phyloP scores from a whole-genome alignment of 2,329 filamentous ascomycete species.

The Sclerotinia subarctica region DNA sequence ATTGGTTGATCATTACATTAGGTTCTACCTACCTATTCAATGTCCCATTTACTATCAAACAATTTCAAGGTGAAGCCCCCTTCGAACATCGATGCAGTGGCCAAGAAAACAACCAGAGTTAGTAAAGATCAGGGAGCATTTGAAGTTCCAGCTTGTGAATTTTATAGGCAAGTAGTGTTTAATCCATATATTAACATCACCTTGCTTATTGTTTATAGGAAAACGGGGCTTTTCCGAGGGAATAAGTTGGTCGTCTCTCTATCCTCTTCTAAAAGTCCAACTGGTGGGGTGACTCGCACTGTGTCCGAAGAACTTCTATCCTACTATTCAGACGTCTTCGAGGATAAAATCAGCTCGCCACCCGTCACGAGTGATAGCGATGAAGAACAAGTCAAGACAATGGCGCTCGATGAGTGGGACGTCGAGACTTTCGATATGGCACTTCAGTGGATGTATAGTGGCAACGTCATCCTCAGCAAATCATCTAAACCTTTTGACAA shows the following conservation, averaged over 20 bases:
- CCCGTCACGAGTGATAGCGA: no score
- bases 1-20: background rate
- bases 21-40: background rate
- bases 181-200: background rate
- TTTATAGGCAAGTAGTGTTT: background rate
- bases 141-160: background rate
- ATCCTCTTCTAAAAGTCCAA: background rate
- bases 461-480: background rate
- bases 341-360: background rate
- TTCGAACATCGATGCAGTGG: background rate
- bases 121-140: background rate
- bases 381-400: no score
- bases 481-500: background rate
- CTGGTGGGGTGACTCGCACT: background rate
- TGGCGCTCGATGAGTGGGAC: background rate
- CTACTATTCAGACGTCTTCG: background rate
- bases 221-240: background rate
- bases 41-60: background rate
- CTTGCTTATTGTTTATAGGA: background rate
- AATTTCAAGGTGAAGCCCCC: background rate
- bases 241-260: background rate
- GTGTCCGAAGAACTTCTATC: background rate
- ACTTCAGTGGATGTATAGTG: constrained; percentile 16
- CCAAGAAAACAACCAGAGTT: background rate
- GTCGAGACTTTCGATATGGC: constrained; percentile 7